Evolutionary conservation across 192 early-diverging fungal species (phyloP), one percentile per base, ranked within the genome.

Genomic region (Dissophora globulifera): DNA sequence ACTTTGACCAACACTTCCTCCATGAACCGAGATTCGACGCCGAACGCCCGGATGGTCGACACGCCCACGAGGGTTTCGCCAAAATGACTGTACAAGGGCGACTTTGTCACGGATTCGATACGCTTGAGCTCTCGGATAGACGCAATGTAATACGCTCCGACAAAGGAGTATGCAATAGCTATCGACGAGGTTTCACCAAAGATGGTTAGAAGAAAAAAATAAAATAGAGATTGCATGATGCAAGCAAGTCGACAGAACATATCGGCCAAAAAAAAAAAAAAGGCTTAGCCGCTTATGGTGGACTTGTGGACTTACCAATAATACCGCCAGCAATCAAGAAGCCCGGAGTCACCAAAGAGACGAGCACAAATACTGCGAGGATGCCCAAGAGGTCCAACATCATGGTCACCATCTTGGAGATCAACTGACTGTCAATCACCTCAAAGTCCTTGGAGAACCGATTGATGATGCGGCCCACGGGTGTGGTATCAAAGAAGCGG

Each of bases 381-480:
- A 86, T 79, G 4, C 59, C 81, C 23, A 93, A 50, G 22, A 78
- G 42, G 38, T 89, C 66, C 20, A 62, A 42, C 17, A 88, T 11
- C 33, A 88, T 88, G 29, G 58, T 79, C 30, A 75, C 71, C 35
- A 91, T 69, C 47, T 79, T 78, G 20, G 84, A 80, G 32, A 88
- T 83, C 31, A 90, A 71, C 1, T 53, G 51, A 9, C 85, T 84
- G 59, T 96, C 95, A 43, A 97, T 74, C 0, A 89, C 84, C 53
- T 91, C 90, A 72, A 97, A 90, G 78, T 98, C 94, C 50, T 92
- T 91, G 10, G 92, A 89, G 69, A 95, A 96, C 17, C 96, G 82
- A 81, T 96, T 98, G 58, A 96, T 84, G 27, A 97, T 90, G 19
- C 92, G 89, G 26, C 94, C 94, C 20, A 93, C 80, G 7, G 96